phyloP scores from a whole-genome alignment of 306 rosid species.

The peach (Prunus persica) region DNA sequence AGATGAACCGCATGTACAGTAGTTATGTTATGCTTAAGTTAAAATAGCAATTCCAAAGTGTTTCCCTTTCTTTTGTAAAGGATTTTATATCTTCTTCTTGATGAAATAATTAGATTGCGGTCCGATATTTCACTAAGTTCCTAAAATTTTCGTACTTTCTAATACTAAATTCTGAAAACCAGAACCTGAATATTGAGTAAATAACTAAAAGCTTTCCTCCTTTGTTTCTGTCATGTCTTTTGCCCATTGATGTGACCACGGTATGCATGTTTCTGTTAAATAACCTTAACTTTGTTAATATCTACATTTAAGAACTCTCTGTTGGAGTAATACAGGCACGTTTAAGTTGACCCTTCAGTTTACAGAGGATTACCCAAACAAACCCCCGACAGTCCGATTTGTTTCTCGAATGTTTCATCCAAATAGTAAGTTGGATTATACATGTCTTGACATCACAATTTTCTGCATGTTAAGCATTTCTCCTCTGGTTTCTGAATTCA shows the following conservation, averaged over 20 bases:
- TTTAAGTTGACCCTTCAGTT: constrained; percentile 87
- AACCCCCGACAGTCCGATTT: constrained; percentile 87
- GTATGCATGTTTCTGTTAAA: not conserved
- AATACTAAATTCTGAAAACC: not conserved
- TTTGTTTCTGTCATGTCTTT: not conserved
- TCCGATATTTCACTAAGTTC: not conserved
- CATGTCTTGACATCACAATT: not conserved
- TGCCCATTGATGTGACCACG: not conserved
- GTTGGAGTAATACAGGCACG: constrained; percentile 52
- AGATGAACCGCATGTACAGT: not conserved
- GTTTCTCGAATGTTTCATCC: constrained; percentile 94
- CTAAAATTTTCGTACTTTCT: not conserved
- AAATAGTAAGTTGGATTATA: constrained; percentile 61
- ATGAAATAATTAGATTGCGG: not conserved
- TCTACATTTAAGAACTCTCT: not conserved
- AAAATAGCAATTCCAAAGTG: not conserved
- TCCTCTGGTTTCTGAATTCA: constrained; percentile 2
- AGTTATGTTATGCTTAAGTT: not conserved
- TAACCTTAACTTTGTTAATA: not conserved
- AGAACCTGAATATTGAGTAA: not conserved
- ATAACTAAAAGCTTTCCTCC: not conserved
- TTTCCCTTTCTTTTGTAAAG: not conserved
- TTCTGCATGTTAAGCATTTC: not conserved
- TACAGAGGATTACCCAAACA: constrained; percentile 87
- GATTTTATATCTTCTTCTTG: not conserved